A percentile compares a stretch with the other conserved stretches of the same genome.
Evolutionary conservation across 371 early-diverging fungal species (phyloP).

Genomic region (Batkoa obscura): DNA sequence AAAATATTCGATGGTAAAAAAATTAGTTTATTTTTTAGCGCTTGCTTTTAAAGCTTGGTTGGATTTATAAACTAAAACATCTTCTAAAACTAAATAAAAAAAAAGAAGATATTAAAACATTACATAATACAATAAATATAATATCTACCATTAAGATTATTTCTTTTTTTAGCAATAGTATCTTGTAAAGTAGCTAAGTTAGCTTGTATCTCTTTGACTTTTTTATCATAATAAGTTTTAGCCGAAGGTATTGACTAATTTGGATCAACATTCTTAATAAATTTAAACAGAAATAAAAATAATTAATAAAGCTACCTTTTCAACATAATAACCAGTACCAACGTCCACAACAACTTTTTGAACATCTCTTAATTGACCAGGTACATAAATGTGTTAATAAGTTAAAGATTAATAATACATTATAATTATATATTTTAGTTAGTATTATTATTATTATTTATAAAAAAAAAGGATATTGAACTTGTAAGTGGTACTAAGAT

Average conservation of each 20-base stretch:
- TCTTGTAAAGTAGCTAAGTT: slow-evolving; percentile 55
- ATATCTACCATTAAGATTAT: slow-evolving; percentile 41
- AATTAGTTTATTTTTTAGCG: no score
- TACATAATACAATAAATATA: no score
- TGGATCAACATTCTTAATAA: not conserved
- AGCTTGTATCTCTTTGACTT: slow-evolving; percentile 47
- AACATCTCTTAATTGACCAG: slow-evolving; percentile 60
- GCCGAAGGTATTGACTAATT: slow-evolving; percentile 46
- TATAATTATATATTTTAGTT: no score
- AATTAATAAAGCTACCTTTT: slow-evolving; percentile 45
- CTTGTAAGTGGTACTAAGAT: slow-evolving; percentile 10
- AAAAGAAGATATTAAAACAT: no score
- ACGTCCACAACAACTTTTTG: slow-evolving; percentile 84
- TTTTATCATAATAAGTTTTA: slow-evolving; percentile 51
- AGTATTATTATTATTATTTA: not conserved
- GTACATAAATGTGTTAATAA: slow-evolving; percentile 62
- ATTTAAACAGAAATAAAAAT: not conserved
- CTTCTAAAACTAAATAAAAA: no score
- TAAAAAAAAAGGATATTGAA: slow-evolving; percentile 10
- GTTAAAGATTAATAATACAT: not conserved
- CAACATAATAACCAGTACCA: slow-evolving; percentile 89
- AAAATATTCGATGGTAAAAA: no score
- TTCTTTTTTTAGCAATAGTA: slow-evolving; percentile 52
- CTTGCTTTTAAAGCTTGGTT: no score
- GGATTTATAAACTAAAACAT: no score